Percentiles rank a stretch among this genome's conserved stretches.
These are phyloP conservation scores for Diplodia seriata DNA, from an alignment of 2,329 filamentous ascomycete species.

Conservation along the genomic window DNA sequence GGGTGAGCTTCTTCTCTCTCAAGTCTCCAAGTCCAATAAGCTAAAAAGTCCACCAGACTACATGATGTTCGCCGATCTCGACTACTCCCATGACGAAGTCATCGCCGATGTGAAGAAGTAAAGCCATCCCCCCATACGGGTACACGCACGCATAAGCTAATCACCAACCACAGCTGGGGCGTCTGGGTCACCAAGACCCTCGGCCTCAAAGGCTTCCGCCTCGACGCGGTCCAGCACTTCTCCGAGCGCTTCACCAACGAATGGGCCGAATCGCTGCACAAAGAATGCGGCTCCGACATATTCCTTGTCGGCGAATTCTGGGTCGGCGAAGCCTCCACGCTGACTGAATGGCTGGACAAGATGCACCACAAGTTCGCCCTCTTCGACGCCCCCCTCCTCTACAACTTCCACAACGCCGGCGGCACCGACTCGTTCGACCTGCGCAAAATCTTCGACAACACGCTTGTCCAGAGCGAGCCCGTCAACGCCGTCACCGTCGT, in stretches of 20 bases:
- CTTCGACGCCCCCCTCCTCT: constrained; percentile 73
- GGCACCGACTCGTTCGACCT: constrained; percentile 56
- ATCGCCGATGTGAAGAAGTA: constrained; percentile 64
- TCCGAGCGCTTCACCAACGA: constrained; percentile 69
- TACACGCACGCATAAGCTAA: constrained; percentile 30
- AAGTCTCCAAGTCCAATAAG: background rate
- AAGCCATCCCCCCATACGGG: background rate
- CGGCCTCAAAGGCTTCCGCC: constrained; percentile 69
- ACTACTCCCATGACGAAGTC: constrained; percentile 69
- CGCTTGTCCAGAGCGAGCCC: constrained; percentile 62
- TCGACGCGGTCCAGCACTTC: constrained; percentile 78
- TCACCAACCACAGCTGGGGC: constrained; percentile 61
- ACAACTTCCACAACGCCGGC: constrained; percentile 60
- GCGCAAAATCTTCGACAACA: constrained; percentile 67
- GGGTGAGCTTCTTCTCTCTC: background rate
- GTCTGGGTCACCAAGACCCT: constrained; percentile 69
- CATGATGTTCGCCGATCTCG: constrained; percentile 75
- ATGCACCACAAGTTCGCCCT: constrained; percentile 66
- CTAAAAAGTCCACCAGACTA: constrained; percentile 55
- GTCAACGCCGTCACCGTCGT: constrained; percentile 68
- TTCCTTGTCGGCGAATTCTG: constrained; percentile 76
- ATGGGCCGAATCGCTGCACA: constrained; percentile 65
- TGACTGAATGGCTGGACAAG: constrained; percentile 63
- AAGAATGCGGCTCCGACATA: constrained; percentile 60
- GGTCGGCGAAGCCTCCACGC: constrained; percentile 63